Percentiles rank a stretch among this genome's conserved stretches.
These are phyloP conservation scores for Clonostachys sp. DNA, from an alignment of 2,329 filamentous ascomycete genomes.

Conservation along the genomic window DNA sequence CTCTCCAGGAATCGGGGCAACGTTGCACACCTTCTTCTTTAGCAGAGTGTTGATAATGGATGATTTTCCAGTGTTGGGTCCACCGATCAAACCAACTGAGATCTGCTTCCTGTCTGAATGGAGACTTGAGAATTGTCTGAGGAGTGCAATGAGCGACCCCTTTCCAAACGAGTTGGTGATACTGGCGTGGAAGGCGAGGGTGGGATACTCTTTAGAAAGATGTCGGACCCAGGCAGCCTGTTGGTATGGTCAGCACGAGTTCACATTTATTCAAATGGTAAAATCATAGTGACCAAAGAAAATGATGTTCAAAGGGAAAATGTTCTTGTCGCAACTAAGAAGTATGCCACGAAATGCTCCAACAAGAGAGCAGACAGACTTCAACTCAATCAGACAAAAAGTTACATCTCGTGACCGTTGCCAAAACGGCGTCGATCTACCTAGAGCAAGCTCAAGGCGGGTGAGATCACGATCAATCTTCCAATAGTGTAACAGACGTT, in stretches of 20 bases:
- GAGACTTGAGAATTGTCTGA: conserved; percentile 87
- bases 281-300: conserved; percentile 10
- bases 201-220: conserved; percentile 87
- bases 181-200: conserved; percentile 88
- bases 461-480: conserved; percentile 66
- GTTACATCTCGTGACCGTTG: conserved; percentile 66
- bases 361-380: conserved; percentile 59
- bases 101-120: conserved; percentile 93
- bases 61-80: conserved; percentile 90
- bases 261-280: conserved; percentile 6
- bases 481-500: conserved; percentile 99
- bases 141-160: conserved; percentile 84
- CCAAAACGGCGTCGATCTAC: conserved; percentile 88
- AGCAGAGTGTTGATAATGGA: conserved; percentile 95
- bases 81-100: conserved; percentile 75
- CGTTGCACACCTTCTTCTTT: conserved; percentile 90
- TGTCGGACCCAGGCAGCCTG: conserved; percentile 90
- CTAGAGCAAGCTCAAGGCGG: conserved; percentile 32
- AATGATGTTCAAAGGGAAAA: not conserved
- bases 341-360: conserved; percentile 63
- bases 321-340: conserved; percentile 99
- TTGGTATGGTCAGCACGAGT: conserved; percentile 12
- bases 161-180: conserved; percentile 98
- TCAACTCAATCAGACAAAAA: conserved; percentile 97
- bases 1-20: conserved; percentile 92